Conservation (phyloP, 2,329 filamentous ascomycete species). For the Teratosphaeria destructans region DNA sequence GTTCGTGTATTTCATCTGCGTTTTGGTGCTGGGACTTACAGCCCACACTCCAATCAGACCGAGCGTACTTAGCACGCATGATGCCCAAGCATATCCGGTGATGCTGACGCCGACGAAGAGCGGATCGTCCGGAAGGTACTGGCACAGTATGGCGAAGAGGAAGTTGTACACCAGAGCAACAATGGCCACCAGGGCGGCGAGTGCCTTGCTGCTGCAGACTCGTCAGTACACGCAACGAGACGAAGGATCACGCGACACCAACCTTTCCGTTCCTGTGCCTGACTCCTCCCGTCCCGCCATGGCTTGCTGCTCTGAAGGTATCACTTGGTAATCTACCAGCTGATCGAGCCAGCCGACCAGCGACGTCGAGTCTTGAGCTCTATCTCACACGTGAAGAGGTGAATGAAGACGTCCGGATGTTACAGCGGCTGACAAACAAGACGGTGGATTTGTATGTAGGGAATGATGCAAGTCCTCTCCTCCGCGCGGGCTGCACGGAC, state of each 20-base stretch:
- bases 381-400: neutral
- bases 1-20: neutral
- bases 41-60: slow-evolving; percentile 15
- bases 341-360: neutral
- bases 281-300: neutral
- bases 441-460: neutral
- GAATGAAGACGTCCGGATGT: neutral
- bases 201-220: slow-evolving; percentile 1
- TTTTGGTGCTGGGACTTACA: slow-evolving; percentile 6
- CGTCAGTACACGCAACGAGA: neutral
- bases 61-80: slow-evolving; percentile 13
- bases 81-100: slow-evolving; percentile 18
- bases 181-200: slow-evolving; percentile 13
- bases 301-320: neutral
- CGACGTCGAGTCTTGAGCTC: neutral
- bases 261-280: neutral
- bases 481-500: neutral
- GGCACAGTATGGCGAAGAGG: slow-evolving; percentile 15
- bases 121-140: slow-evolving; percentile 19
- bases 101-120: slow-evolving; percentile 17
- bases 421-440: neutral
- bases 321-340: neutral
- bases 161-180: slow-evolving; percentile 16
- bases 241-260: neutral
- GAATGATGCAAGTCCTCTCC: neutral